Evolutionary conservation across 495 filamentous ascomycete genomes (phyloP).

Genomic region (Glarea lozoyensis): DNA sequence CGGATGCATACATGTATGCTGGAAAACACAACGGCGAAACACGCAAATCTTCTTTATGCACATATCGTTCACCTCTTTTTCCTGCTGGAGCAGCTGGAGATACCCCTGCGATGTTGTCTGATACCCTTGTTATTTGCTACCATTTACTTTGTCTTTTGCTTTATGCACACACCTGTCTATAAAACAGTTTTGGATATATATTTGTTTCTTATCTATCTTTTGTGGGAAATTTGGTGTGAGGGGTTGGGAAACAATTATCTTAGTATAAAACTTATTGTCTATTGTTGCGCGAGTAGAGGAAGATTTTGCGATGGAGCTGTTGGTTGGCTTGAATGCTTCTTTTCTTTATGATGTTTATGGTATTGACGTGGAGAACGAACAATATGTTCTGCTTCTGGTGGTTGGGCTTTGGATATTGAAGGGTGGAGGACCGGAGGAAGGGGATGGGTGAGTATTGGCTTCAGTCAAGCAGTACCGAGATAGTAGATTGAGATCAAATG

Average conservation of each 20-base stretch:
- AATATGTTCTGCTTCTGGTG: background rate
- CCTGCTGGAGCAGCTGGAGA: constrained; percentile 3
- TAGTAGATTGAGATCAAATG: no score
- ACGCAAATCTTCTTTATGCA: background rate
- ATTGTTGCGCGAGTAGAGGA: no score
- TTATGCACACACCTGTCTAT: background rate
- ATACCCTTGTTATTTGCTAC: background rate
- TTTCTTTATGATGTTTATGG: background rate
- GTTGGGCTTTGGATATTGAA: no score
- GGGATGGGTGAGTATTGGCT: background rate
- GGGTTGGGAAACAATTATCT: no score
- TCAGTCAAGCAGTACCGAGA: background rate
- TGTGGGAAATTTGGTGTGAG: background rate
- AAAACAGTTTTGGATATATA: background rate
- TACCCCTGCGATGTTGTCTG: constrained; percentile 2
- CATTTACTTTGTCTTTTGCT: background rate
- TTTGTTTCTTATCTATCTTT: background rate
- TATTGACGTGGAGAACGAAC: background rate
- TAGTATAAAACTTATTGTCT: no score
- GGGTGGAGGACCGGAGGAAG: background rate
- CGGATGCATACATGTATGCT: background rate
- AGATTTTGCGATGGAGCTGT: background rate
- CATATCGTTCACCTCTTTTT: constrained; percentile 2
- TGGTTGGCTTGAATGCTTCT: background rate
- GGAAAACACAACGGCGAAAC: background rate